Percentiles rank a stretch among this genome's conserved stretches.
phyloP scores from a whole-genome alignment of 2,329 filamentous ascomycete species.

The Alternaria triticina region DNA sequence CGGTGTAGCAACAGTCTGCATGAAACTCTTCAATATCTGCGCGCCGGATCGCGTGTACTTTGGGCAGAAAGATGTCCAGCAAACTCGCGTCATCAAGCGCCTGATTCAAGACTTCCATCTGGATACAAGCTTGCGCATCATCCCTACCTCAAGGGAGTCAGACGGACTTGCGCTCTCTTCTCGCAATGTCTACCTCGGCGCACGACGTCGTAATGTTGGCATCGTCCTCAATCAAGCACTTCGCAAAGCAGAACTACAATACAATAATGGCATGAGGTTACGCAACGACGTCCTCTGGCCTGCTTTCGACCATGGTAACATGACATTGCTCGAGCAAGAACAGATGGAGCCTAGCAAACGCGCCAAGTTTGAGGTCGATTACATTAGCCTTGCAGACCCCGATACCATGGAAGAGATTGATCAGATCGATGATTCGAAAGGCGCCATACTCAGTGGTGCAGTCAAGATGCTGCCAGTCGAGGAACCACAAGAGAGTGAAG shows the following conservation, averaged over 20 bases:
- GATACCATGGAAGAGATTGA: conserved; percentile 81
- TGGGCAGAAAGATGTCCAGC: conserved; percentile 97
- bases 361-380: conserved; percentile 83
- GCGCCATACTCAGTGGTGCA: conserved; percentile 87
- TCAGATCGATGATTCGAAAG: conserved; percentile 69
- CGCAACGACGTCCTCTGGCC: conserved; percentile 74
- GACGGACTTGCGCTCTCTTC: conserved; percentile 92
- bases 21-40: conserved; percentile 88
- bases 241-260: conserved; percentile 71
- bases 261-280: conserved; percentile 60
- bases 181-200: conserved; percentile 89
- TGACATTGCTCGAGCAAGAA: conserved; percentile 66
- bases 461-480: conserved; percentile 88
- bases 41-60: conserved; percentile 84
- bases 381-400: conserved; percentile 88
- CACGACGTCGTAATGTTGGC: conserved; percentile 72
- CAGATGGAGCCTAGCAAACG: conserved; percentile 65
- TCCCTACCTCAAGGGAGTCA: conserved; percentile 74
- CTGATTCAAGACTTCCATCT: conserved; percentile 90
- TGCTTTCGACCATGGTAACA: conserved; percentile 66
- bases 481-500: conserved; percentile 71
- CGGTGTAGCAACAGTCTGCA: conserved; percentile 94
- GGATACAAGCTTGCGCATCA: conserved; percentile 74
- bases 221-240: conserved; percentile 75
- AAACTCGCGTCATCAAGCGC: conserved; percentile 85